Evolutionary conservation across 495 filamentous ascomycete genomes (phyloP), one percentile per base, ranked within the genome.

Genomic region (Annulohypoxylon nitens): DNA sequence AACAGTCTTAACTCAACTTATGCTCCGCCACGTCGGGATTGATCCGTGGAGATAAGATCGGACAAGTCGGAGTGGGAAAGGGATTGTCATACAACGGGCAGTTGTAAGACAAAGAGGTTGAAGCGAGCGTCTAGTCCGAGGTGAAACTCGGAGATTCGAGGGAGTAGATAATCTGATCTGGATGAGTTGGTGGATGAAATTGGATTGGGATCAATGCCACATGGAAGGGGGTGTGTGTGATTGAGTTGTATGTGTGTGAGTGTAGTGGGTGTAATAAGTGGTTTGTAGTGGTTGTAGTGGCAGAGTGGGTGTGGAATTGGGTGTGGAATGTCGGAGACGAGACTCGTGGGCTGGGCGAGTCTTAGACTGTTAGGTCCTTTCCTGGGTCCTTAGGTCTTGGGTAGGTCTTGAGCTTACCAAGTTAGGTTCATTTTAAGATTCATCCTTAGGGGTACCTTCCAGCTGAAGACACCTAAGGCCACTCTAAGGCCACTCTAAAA

Each of bases 81-180:
- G 36, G 33, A 53, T n/a, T 61, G 48, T 60, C 14, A 50, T 51
- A 43, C 48, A 36, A 54, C 37, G 57, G 34, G 36, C 25, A 41
- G 11, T 34, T 20, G 60, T 63, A 51, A 48, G 36, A 68, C 36
- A 63, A 23, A 14, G 48, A 37, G 59, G 37, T 16, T 12, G 47
- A 58, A 53, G 51, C 63, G 53, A 63, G 62, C 18, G 18, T 70
- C 58, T 47, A 60, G 66, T 74, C 71, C 71, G 71, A 75, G 67
- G 60, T 64, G 64, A 71, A 55, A 68, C 72, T 75, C 72, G 72
- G 72, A 75, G 72, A 75, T 75, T 75, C 72, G 72, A 75, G 64
- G 59, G 69, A 16, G 8, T 26, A 60, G 64, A 68, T 71, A 68
- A 75, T 75, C 67, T 67, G 67, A 67, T 70, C 71, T 65, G 14